A percentile compares a stretch with the other conserved stretches of the same genome.
Conservation (phyloP, 108 stramenopile species). For the Cyclotella choctawhatcheeana region DNA sequence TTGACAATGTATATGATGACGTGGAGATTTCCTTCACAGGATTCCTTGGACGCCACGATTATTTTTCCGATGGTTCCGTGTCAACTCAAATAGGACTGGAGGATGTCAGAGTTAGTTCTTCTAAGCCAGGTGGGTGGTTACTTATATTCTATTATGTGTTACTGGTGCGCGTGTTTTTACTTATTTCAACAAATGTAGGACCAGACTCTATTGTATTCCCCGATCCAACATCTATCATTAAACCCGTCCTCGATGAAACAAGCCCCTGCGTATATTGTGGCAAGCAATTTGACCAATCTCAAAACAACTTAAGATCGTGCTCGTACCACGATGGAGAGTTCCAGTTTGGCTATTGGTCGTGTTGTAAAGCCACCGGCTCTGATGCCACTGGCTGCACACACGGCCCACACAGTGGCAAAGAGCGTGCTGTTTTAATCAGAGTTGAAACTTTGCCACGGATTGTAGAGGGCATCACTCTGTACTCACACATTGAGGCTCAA, state of each 20-base stretch:
- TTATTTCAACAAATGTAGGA: no score
- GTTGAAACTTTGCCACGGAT: slow-evolving; percentile 48
- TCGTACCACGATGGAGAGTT: slow-evolving; percentile 42
- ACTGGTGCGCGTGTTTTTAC: no score
- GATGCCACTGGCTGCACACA: slow-evolving; percentile 49
- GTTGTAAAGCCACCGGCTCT: slow-evolving; percentile 28
- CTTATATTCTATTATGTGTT: no score
- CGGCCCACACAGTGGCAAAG: slow-evolving; percentile 58
- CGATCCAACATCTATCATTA: slow-evolving; percentile 45
- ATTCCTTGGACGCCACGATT: slow-evolving; percentile 50
- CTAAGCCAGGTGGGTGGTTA: slow-evolving; percentile 42
- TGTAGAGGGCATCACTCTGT: slow-evolving; percentile 51
- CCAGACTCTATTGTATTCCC: slow-evolving; percentile 49
- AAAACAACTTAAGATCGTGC: slow-evolving; percentile 45
- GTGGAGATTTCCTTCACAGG: slow-evolving; percentile 52
- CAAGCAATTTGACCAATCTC: slow-evolving; percentile 43
- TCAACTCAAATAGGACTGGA: slow-evolving; percentile 42
- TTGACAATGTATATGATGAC: no score
- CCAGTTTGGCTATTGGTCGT: slow-evolving; percentile 34
- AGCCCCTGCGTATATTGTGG: slow-evolving; percentile 53
- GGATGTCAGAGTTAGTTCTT: slow-evolving; percentile 45
- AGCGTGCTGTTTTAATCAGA: slow-evolving; percentile 50
- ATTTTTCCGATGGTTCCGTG: slow-evolving; percentile 35
- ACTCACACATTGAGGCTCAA: slow-evolving; percentile 59
- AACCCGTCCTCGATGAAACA: slow-evolving; percentile 39